Evolutionary conservation across 140 eudicot genomes (phyloP).

Genomic region (Ambrosia hybrid): DNA sequence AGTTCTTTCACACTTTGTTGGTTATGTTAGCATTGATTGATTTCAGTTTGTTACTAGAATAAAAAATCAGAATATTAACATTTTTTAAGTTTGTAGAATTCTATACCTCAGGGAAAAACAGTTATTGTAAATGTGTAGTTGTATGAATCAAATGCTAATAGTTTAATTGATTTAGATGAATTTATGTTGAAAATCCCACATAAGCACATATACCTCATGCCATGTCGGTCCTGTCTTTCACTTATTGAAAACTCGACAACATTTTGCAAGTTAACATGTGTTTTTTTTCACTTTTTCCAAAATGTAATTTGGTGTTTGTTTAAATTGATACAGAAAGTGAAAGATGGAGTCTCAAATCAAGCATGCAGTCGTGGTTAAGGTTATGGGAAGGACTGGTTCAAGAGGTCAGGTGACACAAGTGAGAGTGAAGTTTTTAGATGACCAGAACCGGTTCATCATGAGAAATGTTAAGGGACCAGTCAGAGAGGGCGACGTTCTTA

Average conservation of each 20-base stretch:
- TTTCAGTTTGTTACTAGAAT: no score
- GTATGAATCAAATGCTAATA: background rate
- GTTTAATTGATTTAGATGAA: background rate
- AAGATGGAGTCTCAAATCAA: slow-evolving; percentile 42
- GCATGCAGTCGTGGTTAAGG: slow-evolving; percentile 40
- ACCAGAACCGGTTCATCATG: slow-evolving; percentile 32
- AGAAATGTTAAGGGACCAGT: slow-evolving; percentile 36
- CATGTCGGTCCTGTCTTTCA: no score
- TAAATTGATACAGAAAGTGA: background rate
- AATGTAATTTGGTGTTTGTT: background rate
- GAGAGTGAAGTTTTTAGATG: slow-evolving; percentile 33
- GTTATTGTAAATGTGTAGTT: background rate
- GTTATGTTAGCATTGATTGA: no score
- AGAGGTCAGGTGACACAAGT: slow-evolving; percentile 35
- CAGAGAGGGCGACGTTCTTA: background rate
- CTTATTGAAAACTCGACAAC: no score
- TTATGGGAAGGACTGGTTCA: slow-evolving; percentile 40
- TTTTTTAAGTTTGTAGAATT: no score
- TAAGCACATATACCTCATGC: background rate
- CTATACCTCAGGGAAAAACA: no score
- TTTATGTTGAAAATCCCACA: background rate
- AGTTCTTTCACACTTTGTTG: no score
- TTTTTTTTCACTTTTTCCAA: no score
- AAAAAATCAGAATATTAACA: no score
- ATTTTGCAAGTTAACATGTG: no score